Base-by-base conservation (phyloP, 225 moss, liverwort and hornwort genomes). In the Sphagnum tenellum region DNA sequence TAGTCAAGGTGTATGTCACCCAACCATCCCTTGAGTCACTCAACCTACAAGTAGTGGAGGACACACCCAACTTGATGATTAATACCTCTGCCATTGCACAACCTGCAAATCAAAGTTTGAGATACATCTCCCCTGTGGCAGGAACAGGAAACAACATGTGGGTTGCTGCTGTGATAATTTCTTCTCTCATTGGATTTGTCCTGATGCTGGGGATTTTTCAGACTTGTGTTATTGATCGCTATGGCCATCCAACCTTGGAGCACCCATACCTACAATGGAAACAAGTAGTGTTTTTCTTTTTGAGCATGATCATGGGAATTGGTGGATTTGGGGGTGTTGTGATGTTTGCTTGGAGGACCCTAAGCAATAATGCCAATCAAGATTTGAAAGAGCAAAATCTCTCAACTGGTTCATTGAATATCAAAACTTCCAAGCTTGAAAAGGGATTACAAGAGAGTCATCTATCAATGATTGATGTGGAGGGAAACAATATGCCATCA, bases 301-400 rank as follows among this genome's bases (percentile, higher is more conserved):
- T 79, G 49, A 29, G 77, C 2, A 5, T 80, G 4, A 45, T 75
- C 45, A 0, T 87, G 10, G 79, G 60, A 5, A 52, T 87, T 52
- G 70, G 77, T 46, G 55, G 64, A 2, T 89, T 82, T 50, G 89
- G 87, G 7, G 84, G 87, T 3, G 69, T 63, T 3, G 56, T 78
- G 11, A 50, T 83, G 7, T 52, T 53, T 1, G 55, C 78, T 4
- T 70, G 72, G 3, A 47, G 46, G 14, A 47, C 75, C 47, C 29
- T 29, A 29, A 29, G 29, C 29, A 29, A 29, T 29, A 29, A 29
- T 29, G 29, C 29, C 29, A 29, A 29, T 29, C 29, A 29, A 29
- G 29, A 29, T 29, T 29, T 29, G 29, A 29, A 29, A 29, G 29
- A 29, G 29, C 29, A 29, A 29, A 29, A 29, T 29, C 29, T 29